Base-by-base conservation (phyloP, 495 filamentous ascomycete species). In the Penicillium canescens region DNA sequence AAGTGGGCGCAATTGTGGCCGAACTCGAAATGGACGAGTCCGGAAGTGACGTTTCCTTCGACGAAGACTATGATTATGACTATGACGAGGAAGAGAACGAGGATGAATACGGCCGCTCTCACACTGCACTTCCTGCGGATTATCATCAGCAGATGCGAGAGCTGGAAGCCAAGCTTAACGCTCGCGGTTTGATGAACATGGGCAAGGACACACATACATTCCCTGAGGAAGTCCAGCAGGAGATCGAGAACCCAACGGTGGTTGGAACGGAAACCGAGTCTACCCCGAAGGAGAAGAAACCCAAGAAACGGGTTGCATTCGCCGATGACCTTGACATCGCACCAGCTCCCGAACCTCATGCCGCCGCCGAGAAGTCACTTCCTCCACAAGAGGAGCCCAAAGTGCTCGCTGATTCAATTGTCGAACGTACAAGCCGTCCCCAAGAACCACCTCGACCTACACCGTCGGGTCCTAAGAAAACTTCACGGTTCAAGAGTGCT, bases 1-100 rank as follows among this genome's bases (percentile, higher is more conserved):
- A 96, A 59, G 85, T 98, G 48, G 90, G 90, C 1, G 82, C 89
- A 21, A 88, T 98, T 2, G 93, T 98, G 6, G 93, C 93, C n/a
- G 91, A 97, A 72, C 77, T 98, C 31, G 82, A 94, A 50, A 64
- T 98, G 11, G 90, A 96, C 42, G 89, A 92, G 31, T 82, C 80
- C 23, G 82, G 74, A 41, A 77, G 72, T 45, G 78, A 85, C 14
- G 72, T 83, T 23, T 79, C 84, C 13, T 69, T 84, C 18, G 78
- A 83, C 9, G 81, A 88, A 31, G 71, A 75, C 14, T 52, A 76
- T 35, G 52, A 55, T 6, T 62, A 66, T 41, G 80, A 84, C 43
- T 81, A 85, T 44, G 78, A 86, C 31, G 76, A 77, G 14, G 74
- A 78, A 8, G 81, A 86, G 34, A 78, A 83, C 9, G 84, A 87